Evolutionary conservation across 2,329 filamentous ascomycete species (phyloP).

Genomic region (Talaromyces islandicus): DNA sequence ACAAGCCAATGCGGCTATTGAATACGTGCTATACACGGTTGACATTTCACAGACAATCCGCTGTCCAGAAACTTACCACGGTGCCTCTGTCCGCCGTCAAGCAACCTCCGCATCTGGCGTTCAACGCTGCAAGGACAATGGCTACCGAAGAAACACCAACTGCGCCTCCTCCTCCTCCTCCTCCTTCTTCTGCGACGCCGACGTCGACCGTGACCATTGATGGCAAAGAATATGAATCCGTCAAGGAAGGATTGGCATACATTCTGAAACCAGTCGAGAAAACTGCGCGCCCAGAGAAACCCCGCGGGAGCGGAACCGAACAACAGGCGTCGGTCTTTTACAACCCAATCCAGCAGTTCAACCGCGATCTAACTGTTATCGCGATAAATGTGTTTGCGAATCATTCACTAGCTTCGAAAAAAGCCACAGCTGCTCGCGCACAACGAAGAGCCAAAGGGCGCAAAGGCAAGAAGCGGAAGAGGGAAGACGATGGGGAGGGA

Average conservation of each 20-base stretch:
- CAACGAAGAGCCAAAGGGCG: constrained; percentile 36
- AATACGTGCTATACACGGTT: neutral
- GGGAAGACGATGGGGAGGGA: constrained; percentile 24
- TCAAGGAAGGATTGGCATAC: constrained; percentile 62
- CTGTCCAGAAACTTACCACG: neutral
- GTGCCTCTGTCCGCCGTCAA: neutral
- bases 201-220: constrained; percentile 35
- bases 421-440: neutral
- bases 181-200: constrained; percentile 10
- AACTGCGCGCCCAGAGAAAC: constrained; percentile 39
- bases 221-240: constrained; percentile 52
- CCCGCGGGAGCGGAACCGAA: constrained; percentile 46
- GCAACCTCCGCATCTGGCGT: neutral
- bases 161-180: constrained; percentile 12
- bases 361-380: constrained; percentile 87
- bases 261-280: constrained; percentile 55
- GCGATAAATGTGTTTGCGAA: constrained; percentile 86
- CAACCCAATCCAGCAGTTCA: constrained; percentile 98
- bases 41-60: neutral
- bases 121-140: neutral
- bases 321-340: constrained; percentile 82
- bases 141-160: constrained; percentile 15
- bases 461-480: constrained; percentile 37
- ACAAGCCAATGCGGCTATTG: neutral
- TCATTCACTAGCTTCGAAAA: constrained; percentile 39